These are phyloP conservation scores for Gossypium arboreum DNA, from an alignment of 345 rosid species.

Conservation along the genomic window DNA sequence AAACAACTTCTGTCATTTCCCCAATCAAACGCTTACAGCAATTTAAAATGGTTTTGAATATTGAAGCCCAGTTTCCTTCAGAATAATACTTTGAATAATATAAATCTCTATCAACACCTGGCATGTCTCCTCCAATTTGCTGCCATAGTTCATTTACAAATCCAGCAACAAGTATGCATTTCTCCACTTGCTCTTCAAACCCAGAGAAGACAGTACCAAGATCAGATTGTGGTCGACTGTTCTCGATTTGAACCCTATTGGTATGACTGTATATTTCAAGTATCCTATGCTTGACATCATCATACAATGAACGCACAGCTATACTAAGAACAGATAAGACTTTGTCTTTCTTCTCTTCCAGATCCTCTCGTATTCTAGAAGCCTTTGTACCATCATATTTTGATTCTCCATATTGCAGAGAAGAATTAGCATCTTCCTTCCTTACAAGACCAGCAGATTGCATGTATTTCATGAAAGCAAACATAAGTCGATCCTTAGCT, in stretches of 20 bases:
- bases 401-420: conserved; percentile 29
- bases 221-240: conserved; percentile 30
- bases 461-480: conserved; percentile 63
- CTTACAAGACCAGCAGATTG: conserved; percentile 52
- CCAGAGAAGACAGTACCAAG: conserved; percentile 43
- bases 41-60: conserved; percentile 52
- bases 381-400: conserved; percentile 35
- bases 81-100: conserved; percentile 28
- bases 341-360: conserved; percentile 57
- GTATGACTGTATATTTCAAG: conserved; percentile 38
- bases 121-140: conserved; percentile 38
- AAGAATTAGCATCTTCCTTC: conserved; percentile 42
- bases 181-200: conserved; percentile 81
- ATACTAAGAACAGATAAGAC: conserved; percentile 45
- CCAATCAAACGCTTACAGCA: conserved; percentile 53
- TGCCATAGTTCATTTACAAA: conserved; percentile 54
- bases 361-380: conserved; percentile 29
- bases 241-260: conserved; percentile 34
- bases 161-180: conserved; percentile 53
- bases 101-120: conserved; percentile 24
- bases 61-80: conserved; percentile 57
- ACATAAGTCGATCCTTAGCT: conserved; percentile 71
- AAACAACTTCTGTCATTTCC: conserved; percentile 64
- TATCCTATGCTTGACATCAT: conserved; percentile 49
- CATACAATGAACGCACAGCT: conserved; percentile 56